A percentile compares a stretch with the other conserved stretches of the same genome.
Conservation (phyloP, 495 filamentous ascomycete species). For the Cetradonia linearis region DNA sequence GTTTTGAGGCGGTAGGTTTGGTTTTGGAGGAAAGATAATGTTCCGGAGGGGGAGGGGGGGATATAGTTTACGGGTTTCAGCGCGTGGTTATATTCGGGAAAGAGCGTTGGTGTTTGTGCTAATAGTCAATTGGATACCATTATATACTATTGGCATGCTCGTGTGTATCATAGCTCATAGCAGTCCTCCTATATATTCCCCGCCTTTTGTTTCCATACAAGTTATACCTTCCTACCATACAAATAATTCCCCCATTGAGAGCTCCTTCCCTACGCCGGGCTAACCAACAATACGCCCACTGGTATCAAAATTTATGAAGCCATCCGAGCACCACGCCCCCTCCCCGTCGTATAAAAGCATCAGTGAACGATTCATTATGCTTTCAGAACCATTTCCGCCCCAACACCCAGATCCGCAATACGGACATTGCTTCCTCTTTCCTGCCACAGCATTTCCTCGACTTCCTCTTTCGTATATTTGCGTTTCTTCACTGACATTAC, state of each 20-base stretch:
- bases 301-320: not conserved
- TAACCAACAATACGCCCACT: not conserved
- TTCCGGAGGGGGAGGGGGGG: too few species aligned
- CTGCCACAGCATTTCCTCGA: constrained; percentile 42
- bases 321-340: not conserved
- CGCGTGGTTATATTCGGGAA: too few species aligned
- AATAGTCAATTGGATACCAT: not conserved
- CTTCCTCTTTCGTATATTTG: constrained; percentile 67
- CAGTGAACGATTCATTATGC: constrained; percentile 4
- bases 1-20: too few species aligned
- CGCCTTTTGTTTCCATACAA: not conserved
- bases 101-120: too few species aligned
- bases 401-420: constrained; percentile 16
- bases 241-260: not conserved
- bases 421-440: constrained; percentile 14
- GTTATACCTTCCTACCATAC: not conserved
- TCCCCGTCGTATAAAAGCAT: not conserved
- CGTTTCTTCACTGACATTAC: constrained; percentile 39
- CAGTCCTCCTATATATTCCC: not conserved
- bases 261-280: not conserved
- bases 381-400: constrained; percentile 21
- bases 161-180: constrained; percentile 7
- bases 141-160: not conserved
- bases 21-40: too few species aligned
- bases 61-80: too few species aligned